Evolutionary conservation across 352 stramenopile genomes (phyloP).

Genomic region (Phytopythium ostracodes): DNA sequence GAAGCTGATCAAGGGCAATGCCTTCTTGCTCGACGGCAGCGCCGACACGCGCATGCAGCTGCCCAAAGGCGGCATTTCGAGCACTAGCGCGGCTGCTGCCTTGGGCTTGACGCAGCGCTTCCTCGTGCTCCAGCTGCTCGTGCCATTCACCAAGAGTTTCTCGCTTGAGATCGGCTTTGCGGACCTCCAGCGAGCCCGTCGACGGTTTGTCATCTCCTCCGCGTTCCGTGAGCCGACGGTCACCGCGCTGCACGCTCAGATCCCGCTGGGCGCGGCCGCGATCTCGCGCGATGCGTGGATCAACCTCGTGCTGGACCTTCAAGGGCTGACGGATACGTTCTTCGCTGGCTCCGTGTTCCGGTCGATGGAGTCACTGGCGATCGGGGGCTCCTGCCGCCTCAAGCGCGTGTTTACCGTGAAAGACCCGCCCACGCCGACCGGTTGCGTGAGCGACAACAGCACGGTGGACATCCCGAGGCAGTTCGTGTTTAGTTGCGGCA

Average conservation of each 20-base stretch:
- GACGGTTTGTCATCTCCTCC: slow-evolving; percentile 72
- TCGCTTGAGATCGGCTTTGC: slow-evolving; percentile 76
- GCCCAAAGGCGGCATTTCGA: slow-evolving; percentile 36
- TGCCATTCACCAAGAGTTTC: slow-evolving; percentile 65
- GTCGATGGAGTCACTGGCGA: slow-evolving; percentile 73
- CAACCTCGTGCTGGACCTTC: slow-evolving; percentile 74
- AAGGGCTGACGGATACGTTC: slow-evolving; percentile 49
- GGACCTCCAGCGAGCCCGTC: slow-evolving; percentile 67
- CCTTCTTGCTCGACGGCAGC: slow-evolving; percentile 69
- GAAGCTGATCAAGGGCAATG: slow-evolving; percentile 74
- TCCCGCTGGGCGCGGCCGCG: slow-evolving; percentile 34
- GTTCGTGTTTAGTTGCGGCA: slow-evolving; percentile 39
- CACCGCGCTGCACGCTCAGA: slow-evolving; percentile 63
- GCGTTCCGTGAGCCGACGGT: slow-evolving; percentile 67
- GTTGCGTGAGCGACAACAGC: slow-evolving; percentile 9
- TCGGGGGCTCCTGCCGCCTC: slow-evolving; percentile 67
- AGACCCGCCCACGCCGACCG: slow-evolving; percentile 42
- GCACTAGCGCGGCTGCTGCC: slow-evolving; percentile 14
- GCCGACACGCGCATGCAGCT: slow-evolving; percentile 81
- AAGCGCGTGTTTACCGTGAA: slow-evolving; percentile 88
- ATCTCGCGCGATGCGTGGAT: slow-evolving; percentile 72
- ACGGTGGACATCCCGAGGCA: slow-evolving; percentile 57
- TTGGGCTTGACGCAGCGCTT: slow-evolving; percentile 75
- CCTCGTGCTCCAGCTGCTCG: slow-evolving; percentile 56
- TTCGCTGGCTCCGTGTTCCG: slow-evolving; percentile 56